A percentile compares a stretch with the other conserved stretches of the same genome.
These are phyloP conservation scores for Alternaria triticina DNA, from an alignment of 2,329 filamentous ascomycete genomes.

Conservation along the genomic window DNA sequence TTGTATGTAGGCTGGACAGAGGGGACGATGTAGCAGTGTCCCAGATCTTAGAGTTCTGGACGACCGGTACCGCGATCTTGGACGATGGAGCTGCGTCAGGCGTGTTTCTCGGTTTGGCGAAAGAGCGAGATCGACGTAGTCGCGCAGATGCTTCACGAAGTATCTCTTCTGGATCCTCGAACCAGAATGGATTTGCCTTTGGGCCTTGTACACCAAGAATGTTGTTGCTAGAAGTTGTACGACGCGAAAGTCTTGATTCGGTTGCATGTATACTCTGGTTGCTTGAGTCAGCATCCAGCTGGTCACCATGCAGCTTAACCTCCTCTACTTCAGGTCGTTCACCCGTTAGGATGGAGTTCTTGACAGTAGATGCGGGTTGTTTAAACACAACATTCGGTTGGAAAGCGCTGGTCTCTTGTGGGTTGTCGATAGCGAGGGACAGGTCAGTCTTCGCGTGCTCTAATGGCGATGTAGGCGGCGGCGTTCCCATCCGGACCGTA, in stretches of 20 bases:
- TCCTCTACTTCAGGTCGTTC: background rate
- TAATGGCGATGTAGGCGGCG: background rate
- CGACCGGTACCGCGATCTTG: background rate
- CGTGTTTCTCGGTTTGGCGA: conserved; percentile 6
- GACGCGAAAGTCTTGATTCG: background rate
- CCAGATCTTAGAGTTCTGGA: background rate
- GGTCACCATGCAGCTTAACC: background rate
- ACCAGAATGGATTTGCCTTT: conserved; percentile 21
- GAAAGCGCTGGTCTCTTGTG: background rate
- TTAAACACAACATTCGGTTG: background rate
- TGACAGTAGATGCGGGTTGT: background rate
- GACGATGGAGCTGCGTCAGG: background rate
- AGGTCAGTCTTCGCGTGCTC: background rate
- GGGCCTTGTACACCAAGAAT: conserved; percentile 24
- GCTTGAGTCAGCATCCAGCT: background rate
- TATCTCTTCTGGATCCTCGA: conserved; percentile 31
- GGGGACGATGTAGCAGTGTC: conserved; percentile 12
- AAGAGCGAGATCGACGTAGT: conserved; percentile 11
- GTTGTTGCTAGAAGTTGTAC: conserved; percentile 1
- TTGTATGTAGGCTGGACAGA: conserved; percentile 22
- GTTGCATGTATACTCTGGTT: background rate
- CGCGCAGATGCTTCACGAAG: conserved; percentile 18
- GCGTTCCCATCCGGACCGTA: background rate
- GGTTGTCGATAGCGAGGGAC: background rate
- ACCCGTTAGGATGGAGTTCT: background rate